Evolutionary conservation across 1,284 basidiomycete species (phyloP).

Genomic region (Leccinum griseonigrum): DNA sequence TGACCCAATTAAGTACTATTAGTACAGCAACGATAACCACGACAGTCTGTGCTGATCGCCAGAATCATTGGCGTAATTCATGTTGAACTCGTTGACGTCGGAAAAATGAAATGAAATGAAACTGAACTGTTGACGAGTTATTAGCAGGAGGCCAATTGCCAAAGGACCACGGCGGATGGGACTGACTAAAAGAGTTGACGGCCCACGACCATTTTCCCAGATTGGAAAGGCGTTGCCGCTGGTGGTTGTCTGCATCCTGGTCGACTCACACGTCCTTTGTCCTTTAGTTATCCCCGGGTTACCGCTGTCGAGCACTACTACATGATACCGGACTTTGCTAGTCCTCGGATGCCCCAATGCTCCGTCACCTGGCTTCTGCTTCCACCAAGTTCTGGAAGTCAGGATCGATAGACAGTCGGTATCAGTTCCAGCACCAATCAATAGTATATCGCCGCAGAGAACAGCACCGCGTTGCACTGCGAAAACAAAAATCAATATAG

Average conservation of each 20-base stretch:
- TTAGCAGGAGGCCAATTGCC: no score
- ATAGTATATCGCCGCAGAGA: constrained; percentile 46
- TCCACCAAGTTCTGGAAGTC: constrained; percentile 43
- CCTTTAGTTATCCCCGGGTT: no score
- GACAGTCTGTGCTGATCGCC: constrained; percentile 43
- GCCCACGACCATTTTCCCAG: constrained; percentile 53
- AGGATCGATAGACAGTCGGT: constrained; percentile 18
- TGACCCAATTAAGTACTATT: constrained; percentile 20
- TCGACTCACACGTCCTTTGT: no score
- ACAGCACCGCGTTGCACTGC: constrained; percentile 56
- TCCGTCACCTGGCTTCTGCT: no score
- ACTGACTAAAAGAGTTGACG: constrained; percentile 48
- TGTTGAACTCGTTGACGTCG: constrained; percentile 59
- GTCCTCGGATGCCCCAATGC: no score
- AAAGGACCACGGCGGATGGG: no score
- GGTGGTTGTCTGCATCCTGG: no score
- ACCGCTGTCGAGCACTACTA: no score
- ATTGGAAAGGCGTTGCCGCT: constrained; percentile 39
- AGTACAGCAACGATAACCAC: constrained; percentile 31
- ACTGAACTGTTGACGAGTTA: constrained; percentile 41
- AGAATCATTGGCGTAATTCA: constrained; percentile 59
- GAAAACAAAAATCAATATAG: constrained; percentile 15
- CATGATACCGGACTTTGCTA: no score
- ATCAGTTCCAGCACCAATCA: not conserved
- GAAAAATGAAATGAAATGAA: constrained; percentile 61